Conservation (phyloP, 495 filamentous ascomycete genomes). For the Penicillium riverlandense region DNA sequence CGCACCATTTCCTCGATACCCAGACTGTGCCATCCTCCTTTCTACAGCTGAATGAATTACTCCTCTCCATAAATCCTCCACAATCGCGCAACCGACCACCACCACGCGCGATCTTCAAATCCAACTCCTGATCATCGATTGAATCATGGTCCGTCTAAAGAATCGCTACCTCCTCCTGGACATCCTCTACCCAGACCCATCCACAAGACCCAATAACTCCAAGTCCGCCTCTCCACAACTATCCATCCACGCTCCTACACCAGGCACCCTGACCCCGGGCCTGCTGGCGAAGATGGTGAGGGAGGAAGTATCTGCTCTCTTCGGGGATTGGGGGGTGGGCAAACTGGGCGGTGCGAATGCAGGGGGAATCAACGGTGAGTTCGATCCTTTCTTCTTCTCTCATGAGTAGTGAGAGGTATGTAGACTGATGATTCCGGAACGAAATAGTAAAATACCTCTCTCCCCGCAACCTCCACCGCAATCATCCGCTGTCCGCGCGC, state of each 20-base stretch:
- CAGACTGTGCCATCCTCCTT: too few species aligned
- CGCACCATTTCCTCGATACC: too few species aligned
- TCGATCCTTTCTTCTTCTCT: conserved; percentile 1
- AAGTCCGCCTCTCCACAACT: conserved; percentile 34
- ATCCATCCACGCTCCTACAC: conserved; percentile 69
- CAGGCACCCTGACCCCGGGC: conserved; percentile 54
- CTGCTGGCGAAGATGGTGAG: conserved; percentile 60
- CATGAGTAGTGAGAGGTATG: neutral
- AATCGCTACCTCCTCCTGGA: conserved; percentile 88
- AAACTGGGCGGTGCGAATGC: conserved; percentile 44
- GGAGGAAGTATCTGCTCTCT: conserved; percentile 60
- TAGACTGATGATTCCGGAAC: neutral
- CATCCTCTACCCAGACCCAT: conserved; percentile 73
- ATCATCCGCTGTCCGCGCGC: conserved; percentile 75
- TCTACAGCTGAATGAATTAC: too few species aligned
- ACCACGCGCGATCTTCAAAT: too few species aligned
- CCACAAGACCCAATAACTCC: conserved; percentile 21
- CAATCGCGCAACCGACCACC: too few species aligned
- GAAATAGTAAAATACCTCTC: conserved; percentile 84
- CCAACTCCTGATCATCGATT: too few species aligned
- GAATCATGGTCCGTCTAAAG: conserved; percentile 86
- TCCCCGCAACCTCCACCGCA: conserved; percentile 82
- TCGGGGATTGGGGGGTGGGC: conserved; percentile 88
- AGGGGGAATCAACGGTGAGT: conserved; percentile 55
- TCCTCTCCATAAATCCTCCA: too few species aligned